These are phyloP conservation scores for Theobroma cacao DNA, from an alignment of 345 rosid genomes.

Conservation along the genomic window DNA sequence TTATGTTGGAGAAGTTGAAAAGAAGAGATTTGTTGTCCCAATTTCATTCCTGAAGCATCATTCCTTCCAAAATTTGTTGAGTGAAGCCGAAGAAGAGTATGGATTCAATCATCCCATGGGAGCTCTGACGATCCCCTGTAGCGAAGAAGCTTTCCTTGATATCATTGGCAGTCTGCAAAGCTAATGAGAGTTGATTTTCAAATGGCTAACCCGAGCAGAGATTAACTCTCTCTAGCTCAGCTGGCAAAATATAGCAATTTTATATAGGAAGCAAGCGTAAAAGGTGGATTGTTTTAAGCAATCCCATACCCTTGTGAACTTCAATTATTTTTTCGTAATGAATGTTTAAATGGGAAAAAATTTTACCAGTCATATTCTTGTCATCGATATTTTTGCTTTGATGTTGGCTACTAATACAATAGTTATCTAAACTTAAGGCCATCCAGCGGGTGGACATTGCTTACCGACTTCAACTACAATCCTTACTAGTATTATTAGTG, in stretches of 20 bases:
- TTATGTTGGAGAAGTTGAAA: slow-evolving; percentile 51
- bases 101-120: slow-evolving; percentile 51
- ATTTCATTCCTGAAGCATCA: slow-evolving; percentile 37
- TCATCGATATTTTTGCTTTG: neutral
- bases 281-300: neutral
- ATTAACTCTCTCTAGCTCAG: neutral
- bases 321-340: neutral
- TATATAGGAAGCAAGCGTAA: neutral
- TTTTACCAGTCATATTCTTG: neutral
- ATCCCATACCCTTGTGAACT: neutral
- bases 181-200: neutral
- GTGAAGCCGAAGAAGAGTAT: slow-evolving; percentile 47
- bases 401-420: neutral
- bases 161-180: slow-evolving; percentile 35
- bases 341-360: neutral
- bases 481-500: neutral
- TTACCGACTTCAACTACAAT: neutral
- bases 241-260: neutral
- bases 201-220: neutral
- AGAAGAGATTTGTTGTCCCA: slow-evolving; percentile 47
- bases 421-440: neutral
- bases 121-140: slow-evolving; percentile 51
- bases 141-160: slow-evolving; percentile 37
- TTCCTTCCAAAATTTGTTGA: slow-evolving; percentile 42
- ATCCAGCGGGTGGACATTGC: neutral